A percentile compares a stretch with the other conserved stretches of the same genome.
Conservation (phyloP, 2,329 filamentous ascomycete genomes). For the Anthostomella pinea region DNA sequence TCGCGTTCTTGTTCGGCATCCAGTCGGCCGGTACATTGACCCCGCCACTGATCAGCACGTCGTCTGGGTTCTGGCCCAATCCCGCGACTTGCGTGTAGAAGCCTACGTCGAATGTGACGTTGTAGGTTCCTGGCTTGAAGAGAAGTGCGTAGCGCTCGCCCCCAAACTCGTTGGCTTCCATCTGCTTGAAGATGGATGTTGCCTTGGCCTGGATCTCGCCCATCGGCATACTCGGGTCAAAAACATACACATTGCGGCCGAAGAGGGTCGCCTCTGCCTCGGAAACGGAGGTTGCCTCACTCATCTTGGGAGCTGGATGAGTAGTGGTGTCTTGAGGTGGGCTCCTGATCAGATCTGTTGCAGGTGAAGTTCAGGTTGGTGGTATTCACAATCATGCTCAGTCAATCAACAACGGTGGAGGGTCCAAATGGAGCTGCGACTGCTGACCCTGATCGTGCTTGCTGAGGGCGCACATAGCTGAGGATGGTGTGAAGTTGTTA, state of each 20-base stretch:
- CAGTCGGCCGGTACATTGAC: slow-evolving; percentile 34
- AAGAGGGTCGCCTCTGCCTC: slow-evolving; percentile 29
- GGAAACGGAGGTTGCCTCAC: too few relatives aligned
- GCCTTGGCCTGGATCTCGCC: slow-evolving; percentile 27
- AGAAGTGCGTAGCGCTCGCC: slow-evolving; percentile 30
- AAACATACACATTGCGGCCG: slow-evolving; percentile 33
- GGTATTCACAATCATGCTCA: too few relatives aligned
- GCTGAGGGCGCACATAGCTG: too few relatives aligned
- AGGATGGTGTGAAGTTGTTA: too few relatives aligned
- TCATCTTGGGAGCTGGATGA: too few relatives aligned
- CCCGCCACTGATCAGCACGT: slow-evolving; percentile 32
- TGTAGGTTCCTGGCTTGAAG: slow-evolving; percentile 31
- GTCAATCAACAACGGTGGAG: too few relatives aligned
- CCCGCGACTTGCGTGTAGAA: slow-evolving; percentile 34
- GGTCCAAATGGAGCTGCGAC: too few relatives aligned
- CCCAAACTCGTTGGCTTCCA: slow-evolving; percentile 35
- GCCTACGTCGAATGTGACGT: slow-evolving; percentile 32
- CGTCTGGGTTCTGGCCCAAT: slow-evolving; percentile 28
- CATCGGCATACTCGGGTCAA: slow-evolving; percentile 29
- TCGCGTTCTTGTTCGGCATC: slow-evolving; percentile 35
- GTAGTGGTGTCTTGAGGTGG: too few relatives aligned
- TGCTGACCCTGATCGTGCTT: too few relatives aligned
- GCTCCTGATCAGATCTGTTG: too few relatives aligned
- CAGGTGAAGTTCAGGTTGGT: too few relatives aligned
- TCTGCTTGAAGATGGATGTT: slow-evolving; percentile 29